Evolutionary conservation across 2,329 filamentous ascomycete species (phyloP), one percentile per base, ranked within the genome.

Genomic region (Dothidotthia symphoricarpi): DNA sequence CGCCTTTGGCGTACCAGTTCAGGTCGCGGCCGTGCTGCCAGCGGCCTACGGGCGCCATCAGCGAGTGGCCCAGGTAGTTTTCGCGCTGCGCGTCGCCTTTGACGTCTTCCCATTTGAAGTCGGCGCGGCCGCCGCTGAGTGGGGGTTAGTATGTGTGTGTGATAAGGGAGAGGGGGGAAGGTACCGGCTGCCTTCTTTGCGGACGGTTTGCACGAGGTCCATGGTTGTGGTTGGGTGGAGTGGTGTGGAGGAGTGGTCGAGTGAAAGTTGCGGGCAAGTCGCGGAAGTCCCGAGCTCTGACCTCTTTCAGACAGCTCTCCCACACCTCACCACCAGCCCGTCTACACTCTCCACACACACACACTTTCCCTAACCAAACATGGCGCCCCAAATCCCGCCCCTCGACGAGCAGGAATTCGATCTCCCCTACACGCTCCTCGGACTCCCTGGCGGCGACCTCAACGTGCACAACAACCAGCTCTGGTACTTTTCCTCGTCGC

Each of bases 21-120:
- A 85, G 67, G 59, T 85, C 81, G 43, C 81, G 82, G 6, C 85
- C 83, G 61, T 91, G 83, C 59, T 93, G 87, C 90, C 90, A 96
- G 51, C 90, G 85, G 6, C 90, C 90, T 3, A 95, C 89, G 0
- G 90, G 88, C 0, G 90, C 90, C 75, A 91, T 95, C 41, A 96
- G 71, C 42, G 86, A 93, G 71, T 96, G 90, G 35, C 90, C 90
- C 6, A 96, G 84, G 66, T 85, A 85, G 64, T 84, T 95, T 68
- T 98, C 90, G 67, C 93, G 89, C 61, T 95, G 90, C 15, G 78
- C 73, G 33, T 89, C 94, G 50, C 76, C 82, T 64, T 91, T 85
- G 61, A 98, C 91, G 54, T 96, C 89, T 51, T 91, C 86, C 93
- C 93, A 97, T 70, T 84, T 90, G 74, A 98, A 98, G 68, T 96